Base-by-base conservation (phyloP, 768 basidiomycete species). In the Mycena olivaceomarginata region DNA sequence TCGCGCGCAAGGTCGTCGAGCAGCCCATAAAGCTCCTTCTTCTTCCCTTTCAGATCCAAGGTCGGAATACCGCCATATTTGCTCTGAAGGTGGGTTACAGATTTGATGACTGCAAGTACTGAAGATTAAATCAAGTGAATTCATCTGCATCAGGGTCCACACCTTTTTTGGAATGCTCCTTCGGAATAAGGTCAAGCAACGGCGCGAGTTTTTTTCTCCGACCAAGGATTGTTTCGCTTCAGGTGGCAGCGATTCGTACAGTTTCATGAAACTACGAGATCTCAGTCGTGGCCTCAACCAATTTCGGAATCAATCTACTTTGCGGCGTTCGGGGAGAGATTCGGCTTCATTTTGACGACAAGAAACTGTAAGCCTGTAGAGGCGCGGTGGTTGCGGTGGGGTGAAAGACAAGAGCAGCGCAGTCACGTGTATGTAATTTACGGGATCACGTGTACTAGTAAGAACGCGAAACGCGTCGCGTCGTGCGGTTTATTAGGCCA, bases 1-100 rank as follows among this genome's bases (percentile, higher is more conserved):
- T 94, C 93, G 59, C 87, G 88, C 1, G 86, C 82, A 6, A 94
- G 85, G 67, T 92, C 91, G 40, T 89, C 87, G 18, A 94, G 77
- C 57, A 95, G 85, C 0, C 81, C 80, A 40, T 87, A 86, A 75
- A 94, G 85, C 83, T 94, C 92, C 40, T 84, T 85, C 81, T 89
- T 90, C 84, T 93, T 94, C 2, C 85, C 85, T 48, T 86, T 87
- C 51, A 93, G 80, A 84, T 93, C 88, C 37, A 94, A 84, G 0
- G 83, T 77, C 0, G 94, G 93, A 53, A 91, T 87, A 39, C 75
- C 81, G 5, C 84, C 81, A 77, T 88, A 86, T 56, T 82, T 85
- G 12, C 74, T 82, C 67, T 89, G 87, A 60, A 90, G 80, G 18
- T 85, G 83, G n/a, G 83, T 79, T 4, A 89, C 90, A 7, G 89